Evolutionary conservation across 2,329 filamentous ascomycete species (phyloP).

Genomic region (Colletotrichum endophyticum): DNA sequence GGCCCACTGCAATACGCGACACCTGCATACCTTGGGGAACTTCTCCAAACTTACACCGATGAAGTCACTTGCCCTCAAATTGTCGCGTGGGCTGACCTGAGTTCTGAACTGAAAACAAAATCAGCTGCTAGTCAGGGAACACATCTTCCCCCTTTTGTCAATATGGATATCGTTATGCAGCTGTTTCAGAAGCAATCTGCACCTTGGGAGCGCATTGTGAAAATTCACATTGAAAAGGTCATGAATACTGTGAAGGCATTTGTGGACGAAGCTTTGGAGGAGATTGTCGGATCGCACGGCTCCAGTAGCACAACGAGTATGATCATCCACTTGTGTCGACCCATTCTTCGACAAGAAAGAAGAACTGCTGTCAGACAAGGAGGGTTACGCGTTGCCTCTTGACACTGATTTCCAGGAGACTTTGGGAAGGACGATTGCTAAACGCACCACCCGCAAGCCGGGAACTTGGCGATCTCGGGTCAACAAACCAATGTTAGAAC

Average conservation of each 20-base stretch:
- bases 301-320: not conserved
- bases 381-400: not conserved
- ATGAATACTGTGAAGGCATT: too few species aligned
- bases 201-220: too few species aligned
- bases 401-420: not conserved
- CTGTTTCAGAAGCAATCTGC: not conserved
- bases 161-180: not conserved
- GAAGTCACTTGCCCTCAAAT: not conserved
- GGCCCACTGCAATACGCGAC: not conserved
- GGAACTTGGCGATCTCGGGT: not conserved
- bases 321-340: not conserved
- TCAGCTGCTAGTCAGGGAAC: not conserved
- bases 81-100: not conserved
- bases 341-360: not conserved
- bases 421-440: not conserved
- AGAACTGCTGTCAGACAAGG: not conserved
- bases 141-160: not conserved
- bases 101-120: not conserved
- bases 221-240: too few species aligned
- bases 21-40: not conserved
- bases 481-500: not conserved
- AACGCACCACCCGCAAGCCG: not conserved
- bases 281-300: not conserved
- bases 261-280: too few species aligned
- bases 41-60: not conserved